Percentiles rank a stretch among this genome's conserved stretches.
Evolutionary conservation across 2,329 filamentous ascomycete species (phyloP).

Genomic region (Metarhizium album): DNA sequence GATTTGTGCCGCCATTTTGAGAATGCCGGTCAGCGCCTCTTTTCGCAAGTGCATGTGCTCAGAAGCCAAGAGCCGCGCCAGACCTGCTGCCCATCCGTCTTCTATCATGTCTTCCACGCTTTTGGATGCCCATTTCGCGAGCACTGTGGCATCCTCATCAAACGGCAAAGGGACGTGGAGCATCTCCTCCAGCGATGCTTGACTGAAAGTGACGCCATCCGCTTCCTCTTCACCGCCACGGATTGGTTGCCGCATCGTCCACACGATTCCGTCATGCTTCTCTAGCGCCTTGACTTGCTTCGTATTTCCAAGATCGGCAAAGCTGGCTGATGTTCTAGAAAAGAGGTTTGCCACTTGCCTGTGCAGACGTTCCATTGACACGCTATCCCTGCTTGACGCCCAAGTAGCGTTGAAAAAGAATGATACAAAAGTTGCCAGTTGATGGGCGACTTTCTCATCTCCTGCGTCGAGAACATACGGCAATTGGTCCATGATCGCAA

Average conservation of each 20-base stretch:
- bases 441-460: constrained; percentile 28
- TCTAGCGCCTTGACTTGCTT: constrained; percentile 11
- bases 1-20: constrained; percentile 52
- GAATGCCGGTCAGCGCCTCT: constrained; percentile 61
- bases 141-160: constrained; percentile 39
- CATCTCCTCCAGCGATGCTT: constrained; percentile 38
- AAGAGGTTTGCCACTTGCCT: constrained; percentile 21
- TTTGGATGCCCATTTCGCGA: constrained; percentile 62
- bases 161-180: constrained; percentile 37
- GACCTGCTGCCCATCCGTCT: constrained; percentile 57
- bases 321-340: constrained; percentile 13
- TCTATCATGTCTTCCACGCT: constrained; percentile 70
- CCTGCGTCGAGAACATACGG: constrained; percentile 51
- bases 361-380: constrained; percentile 10
- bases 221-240: not conserved
- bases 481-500: constrained; percentile 68
- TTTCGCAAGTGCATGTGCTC: constrained; percentile 63
- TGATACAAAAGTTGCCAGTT: constrained; percentile 48
- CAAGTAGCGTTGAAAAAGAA: constrained; percentile 44
- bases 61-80: constrained; percentile 69
- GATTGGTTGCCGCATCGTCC: constrained; percentile 6
- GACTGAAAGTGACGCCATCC: constrained; percentile 16
- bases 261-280: constrained; percentile 2
- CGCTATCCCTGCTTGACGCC: constrained; percentile 10
- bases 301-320: constrained; percentile 11